Percentiles rank a stretch among this genome's conserved stretches.
phyloP scores from a whole-genome alignment of 2,329 filamentous ascomycete genomes.

The Didymella lethalis region DNA sequence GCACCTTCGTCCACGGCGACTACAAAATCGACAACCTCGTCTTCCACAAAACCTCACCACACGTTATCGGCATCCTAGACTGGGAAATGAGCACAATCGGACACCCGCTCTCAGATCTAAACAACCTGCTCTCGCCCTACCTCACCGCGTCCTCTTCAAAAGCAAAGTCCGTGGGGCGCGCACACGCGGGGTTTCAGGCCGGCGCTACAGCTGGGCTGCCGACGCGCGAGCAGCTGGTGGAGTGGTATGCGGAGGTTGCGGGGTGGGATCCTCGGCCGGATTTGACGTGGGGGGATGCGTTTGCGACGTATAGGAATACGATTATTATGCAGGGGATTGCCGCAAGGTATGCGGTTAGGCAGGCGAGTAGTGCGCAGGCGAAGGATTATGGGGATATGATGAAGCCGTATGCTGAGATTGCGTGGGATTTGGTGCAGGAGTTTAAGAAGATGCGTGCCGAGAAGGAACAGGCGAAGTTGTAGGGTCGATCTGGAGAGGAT shows the following conservation, averaged over 20 bases:
- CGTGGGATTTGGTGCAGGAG: constrained; percentile 75
- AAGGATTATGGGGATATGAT: constrained; percentile 74
- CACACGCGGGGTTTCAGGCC: constrained; percentile 65
- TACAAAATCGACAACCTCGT: constrained; percentile 77
- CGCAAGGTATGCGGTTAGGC: constrained; percentile 80
- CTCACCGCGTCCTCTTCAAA: constrained; percentile 51
- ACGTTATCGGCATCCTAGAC: constrained; percentile 92
- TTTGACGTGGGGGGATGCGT: constrained; percentile 70
- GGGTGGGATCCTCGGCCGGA: constrained; percentile 74
- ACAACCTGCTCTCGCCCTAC: constrained; percentile 71
- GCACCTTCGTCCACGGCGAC: constrained; percentile 87
- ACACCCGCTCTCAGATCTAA: constrained; percentile 91
- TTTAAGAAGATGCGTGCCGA: constrained; percentile 49
- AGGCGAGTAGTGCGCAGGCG: constrained; percentile 89
- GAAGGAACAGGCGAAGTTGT: constrained; percentile 49
- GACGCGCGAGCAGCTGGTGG: constrained; percentile 63
- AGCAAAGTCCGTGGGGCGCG: constrained; percentile 51
- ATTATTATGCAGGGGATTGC: constrained; percentile 89
- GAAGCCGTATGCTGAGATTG: constrained; percentile 76
- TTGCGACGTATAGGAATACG: constrained; percentile 65
- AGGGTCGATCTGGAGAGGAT: constrained; percentile 11
- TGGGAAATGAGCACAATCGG: constrained; percentile 96
- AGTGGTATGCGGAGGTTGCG: constrained; percentile 72
- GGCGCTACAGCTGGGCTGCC: constrained; percentile 73
- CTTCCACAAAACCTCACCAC: constrained; percentile 86